Evolutionary conservation across 768 basidiomycete species (phyloP), one percentile per base, ranked within the genome.

Genomic region (Clathrus columnatus): DNA sequence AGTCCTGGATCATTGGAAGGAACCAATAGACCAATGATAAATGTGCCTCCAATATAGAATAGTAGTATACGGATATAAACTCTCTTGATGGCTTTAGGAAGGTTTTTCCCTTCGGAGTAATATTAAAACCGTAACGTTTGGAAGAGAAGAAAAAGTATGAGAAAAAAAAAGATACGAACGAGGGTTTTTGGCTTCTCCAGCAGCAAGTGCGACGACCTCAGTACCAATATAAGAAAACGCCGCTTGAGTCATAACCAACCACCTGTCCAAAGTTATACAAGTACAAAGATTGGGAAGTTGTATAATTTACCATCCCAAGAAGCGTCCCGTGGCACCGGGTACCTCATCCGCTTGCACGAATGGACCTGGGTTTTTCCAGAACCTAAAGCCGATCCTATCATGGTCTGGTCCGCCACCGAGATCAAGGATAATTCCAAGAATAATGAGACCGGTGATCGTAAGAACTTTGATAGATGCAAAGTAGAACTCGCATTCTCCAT

Each of bases 381-480:
- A 84, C 27, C 75, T 77, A 72, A 87, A 87, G 0, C 87, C 86
- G 56, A 84, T 75, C 42, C 87, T 79, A 63, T 90, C 87, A 63
- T 87, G 85, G 61, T 79, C 69, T 6, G 91, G 92, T 2, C 89
- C 93, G 56, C 91, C 92, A 59, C 94, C 94, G 42, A 91, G 82
- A 65, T 92, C 90, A 59, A 95, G 72, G 28, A 94, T 73, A 65
- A 92, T 76, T 28, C 74, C 78, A 58, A 76, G 68, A 60, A 81
- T 76, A 51, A 83, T 83, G 32, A 82, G 73, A 56, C 85, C 89
- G 3, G 75, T 77, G 61, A 92, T 87, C 0, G 87, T 86, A 59
- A 94, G 68, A n/a, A 95, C 87, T 69, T 94, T 94, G 72, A 95
- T 90, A 7, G 87, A 90, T 75, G 89, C 89, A 65, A 93, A 93